Conservation (phyloP, 2,329 filamentous ascomycete species). For the Colletotrichum melonis region DNA sequence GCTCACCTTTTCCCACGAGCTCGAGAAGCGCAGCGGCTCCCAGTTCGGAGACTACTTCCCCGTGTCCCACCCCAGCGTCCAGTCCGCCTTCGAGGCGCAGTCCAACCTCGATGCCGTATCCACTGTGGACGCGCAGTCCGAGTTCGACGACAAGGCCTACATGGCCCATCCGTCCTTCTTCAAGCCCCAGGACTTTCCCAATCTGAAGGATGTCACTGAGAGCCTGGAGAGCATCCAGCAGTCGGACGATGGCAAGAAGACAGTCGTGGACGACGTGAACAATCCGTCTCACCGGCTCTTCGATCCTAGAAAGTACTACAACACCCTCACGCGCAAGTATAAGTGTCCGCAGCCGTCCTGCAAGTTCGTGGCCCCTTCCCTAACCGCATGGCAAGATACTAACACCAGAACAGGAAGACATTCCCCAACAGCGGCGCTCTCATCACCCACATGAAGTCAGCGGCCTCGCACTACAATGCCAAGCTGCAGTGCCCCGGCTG, state of each 20-base stretch:
- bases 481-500: slow-evolving; percentile 59
- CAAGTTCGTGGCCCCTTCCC: slow-evolving; percentile 50
- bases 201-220: slow-evolving; percentile 30
- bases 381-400: not conserved
- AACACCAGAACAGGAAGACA: slow-evolving; percentile 49
- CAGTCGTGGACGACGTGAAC: slow-evolving; percentile 40
- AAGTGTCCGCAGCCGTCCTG: slow-evolving; percentile 65
- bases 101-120: not conserved
- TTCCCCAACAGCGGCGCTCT: slow-evolving; percentile 49
- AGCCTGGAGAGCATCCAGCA: slow-evolving; percentile 41
- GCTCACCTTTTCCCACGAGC: slow-evolving; percentile 46
- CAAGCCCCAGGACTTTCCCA: slow-evolving; percentile 29
- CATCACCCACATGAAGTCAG: slow-evolving; percentile 56
- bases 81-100: slow-evolving; percentile 5
- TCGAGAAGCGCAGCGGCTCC: slow-evolving; percentile 38
- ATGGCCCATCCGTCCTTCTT: slow-evolving; percentile 29
- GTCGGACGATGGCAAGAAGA: slow-evolving; percentile 36
- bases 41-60: slow-evolving; percentile 38
- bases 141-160: slow-evolving; percentile 18
- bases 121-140: slow-evolving; percentile 4
- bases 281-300: slow-evolving; percentile 62
- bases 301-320: slow-evolving; percentile 58
- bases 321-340: slow-evolving; percentile 56
- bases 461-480: slow-evolving; percentile 48
- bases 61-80: slow-evolving; percentile 12